Percentiles rank a stretch among this genome's conserved stretches.
Evolutionary conservation across 2,329 filamentous ascomycete species (phyloP).

Genomic region (Neonectria hederae): DNA sequence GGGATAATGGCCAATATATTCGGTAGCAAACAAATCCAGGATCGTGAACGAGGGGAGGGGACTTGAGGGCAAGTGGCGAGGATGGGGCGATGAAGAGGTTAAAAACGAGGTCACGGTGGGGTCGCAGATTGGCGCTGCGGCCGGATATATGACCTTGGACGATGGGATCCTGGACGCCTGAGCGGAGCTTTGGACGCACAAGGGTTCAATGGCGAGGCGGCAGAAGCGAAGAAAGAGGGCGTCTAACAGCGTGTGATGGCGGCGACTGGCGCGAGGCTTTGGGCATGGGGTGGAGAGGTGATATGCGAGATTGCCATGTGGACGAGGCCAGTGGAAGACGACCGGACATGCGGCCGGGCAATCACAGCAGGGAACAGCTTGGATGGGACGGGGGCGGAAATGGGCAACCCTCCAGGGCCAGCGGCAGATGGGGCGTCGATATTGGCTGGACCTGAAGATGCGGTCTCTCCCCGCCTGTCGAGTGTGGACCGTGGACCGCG

Average conservation of each 20-base stretch:
- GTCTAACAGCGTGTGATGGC: slow-evolving; percentile 27
- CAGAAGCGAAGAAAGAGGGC: slow-evolving; percentile 24
- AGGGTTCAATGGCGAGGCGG: slow-evolving; percentile 32
- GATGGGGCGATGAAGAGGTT: slow-evolving; percentile 33
- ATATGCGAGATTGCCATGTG: slow-evolving; percentile 46
- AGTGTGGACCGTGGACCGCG: slow-evolving; percentile 25
- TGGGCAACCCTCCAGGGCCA: slow-evolving; percentile 42
- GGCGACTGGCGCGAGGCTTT: slow-evolving; percentile 25
- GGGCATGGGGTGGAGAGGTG: slow-evolving; percentile 30
- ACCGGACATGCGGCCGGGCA: slow-evolving; percentile 31
- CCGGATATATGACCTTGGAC: slow-evolving; percentile 40
- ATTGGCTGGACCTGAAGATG: slow-evolving; percentile 58
- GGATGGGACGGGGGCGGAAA: slow-evolving; percentile 22
- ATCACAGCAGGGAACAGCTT: slow-evolving; percentile 35
- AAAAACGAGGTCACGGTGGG: slow-evolving; percentile 38
- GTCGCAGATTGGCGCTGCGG: slow-evolving; percentile 35
- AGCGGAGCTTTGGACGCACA: slow-evolving; percentile 32
- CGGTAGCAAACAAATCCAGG: slow-evolving; percentile 6
- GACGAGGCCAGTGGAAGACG: slow-evolving; percentile 28
- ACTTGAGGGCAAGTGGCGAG: slow-evolving; percentile 18
- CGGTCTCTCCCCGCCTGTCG: slow-evolving; percentile 36
- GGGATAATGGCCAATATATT: slow-evolving; percentile 1
- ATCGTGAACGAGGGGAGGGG: slow-evolving; percentile 29
- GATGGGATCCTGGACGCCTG: slow-evolving; percentile 33
- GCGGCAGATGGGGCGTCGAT: slow-evolving; percentile 61